Percentiles rank a stretch among this genome's conserved stretches.
Conservation (phyloP, 352 stramenopile species). For the Bremia lactucae region DNA sequence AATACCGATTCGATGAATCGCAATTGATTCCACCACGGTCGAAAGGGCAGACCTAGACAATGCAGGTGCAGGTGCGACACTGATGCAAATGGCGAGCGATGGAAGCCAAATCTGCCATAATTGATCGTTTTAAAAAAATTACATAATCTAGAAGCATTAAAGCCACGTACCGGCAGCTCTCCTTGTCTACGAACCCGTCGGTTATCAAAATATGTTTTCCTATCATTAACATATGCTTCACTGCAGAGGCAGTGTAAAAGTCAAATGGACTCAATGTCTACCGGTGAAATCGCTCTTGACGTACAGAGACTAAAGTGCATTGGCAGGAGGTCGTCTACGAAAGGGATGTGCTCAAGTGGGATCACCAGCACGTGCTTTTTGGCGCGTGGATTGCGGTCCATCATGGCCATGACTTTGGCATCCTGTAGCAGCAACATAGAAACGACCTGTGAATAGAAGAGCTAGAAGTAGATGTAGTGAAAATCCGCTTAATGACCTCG, state of each 20-base stretch:
- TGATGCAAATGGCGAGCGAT: slow-evolving; percentile 56
- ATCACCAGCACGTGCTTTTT: slow-evolving; percentile 53
- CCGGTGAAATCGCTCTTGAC: too few species aligned
- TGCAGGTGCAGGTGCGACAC: slow-evolving; percentile 68
- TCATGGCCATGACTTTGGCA: slow-evolving; percentile 43
- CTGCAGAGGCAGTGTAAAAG: slow-evolving; percentile 11
- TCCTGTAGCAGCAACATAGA: slow-evolving; percentile 26
- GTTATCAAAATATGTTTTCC: slow-evolving; percentile 37
- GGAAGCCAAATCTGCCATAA: slow-evolving; percentile 65
- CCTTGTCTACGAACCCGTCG: slow-evolving; percentile 25
- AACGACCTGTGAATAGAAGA: too few species aligned
- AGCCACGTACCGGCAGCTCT: slow-evolving; percentile 20
- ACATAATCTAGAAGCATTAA: too few species aligned
- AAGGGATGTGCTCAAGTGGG: slow-evolving; percentile 45
- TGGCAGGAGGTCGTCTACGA: slow-evolving; percentile 32
- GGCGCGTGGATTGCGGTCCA: slow-evolving; percentile 47
- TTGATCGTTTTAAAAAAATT: too few species aligned
- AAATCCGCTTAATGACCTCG: slow-evolving; percentile 23
- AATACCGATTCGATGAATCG: slow-evolving; percentile 46
- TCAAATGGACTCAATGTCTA: slow-evolving; percentile 1
- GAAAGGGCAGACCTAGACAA: slow-evolving; percentile 53
- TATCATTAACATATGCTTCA: slow-evolving; percentile 46
- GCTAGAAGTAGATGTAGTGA: too few species aligned
- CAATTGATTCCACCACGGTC: slow-evolving; percentile 48
- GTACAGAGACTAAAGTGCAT: slow-evolving; percentile 35